phyloP scores from a whole-genome alignment of 192 early-diverging fungal genomes.

The Tieghemiomyces parasiticus region DNA sequence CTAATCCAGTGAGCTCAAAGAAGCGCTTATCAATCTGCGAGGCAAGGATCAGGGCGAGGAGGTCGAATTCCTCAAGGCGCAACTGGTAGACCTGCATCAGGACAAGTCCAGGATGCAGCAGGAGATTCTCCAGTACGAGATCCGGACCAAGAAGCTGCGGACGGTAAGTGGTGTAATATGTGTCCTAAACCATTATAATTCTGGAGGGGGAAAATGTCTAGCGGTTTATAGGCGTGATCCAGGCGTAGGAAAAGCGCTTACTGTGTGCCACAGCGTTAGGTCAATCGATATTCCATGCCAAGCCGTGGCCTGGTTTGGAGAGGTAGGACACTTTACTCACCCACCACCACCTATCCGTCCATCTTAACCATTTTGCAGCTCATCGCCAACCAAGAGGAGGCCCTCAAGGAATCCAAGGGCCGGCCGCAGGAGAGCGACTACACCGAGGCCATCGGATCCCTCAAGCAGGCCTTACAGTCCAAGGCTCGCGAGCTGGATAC shows the following conservation, averaged over 20 bases:
- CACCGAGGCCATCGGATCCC: conserved; percentile 36
- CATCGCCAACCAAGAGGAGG: conserved; percentile 12
- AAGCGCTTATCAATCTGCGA: conserved; percentile 17
- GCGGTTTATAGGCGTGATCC: too few relatives aligned
- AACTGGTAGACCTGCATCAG: conserved; percentile 22
- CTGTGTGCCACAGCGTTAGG: too few relatives aligned
- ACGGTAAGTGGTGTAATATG: conserved; percentile 22
- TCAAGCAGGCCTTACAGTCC: conserved; percentile 27
- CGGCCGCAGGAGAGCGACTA: conserved; percentile 21
- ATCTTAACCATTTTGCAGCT: too few relatives aligned
- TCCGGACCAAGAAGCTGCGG: conserved; percentile 25
- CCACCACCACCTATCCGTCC: too few relatives aligned
- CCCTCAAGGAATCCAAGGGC: conserved; percentile 9
- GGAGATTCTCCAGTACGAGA: conserved; percentile 21
- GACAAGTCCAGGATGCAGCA: conserved; percentile 27
- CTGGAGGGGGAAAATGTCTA: too few relatives aligned
- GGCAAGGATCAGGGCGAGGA: conserved; percentile 13
- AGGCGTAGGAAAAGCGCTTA: too few relatives aligned
- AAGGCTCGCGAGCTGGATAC: conserved; percentile 42
- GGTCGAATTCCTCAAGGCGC: conserved; percentile 17
- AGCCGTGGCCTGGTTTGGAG: too few relatives aligned
- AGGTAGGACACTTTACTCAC: too few relatives aligned
- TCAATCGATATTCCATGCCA: too few relatives aligned
- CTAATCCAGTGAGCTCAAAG: conserved; percentile 15
- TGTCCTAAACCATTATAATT: too few relatives aligned